Percentiles rank a stretch among this genome's conserved stretches.
These are phyloP conservation scores for Conringia planisiliqua DNA, from an alignment of 345 rosid genomes.

Conservation along the genomic window DNA sequence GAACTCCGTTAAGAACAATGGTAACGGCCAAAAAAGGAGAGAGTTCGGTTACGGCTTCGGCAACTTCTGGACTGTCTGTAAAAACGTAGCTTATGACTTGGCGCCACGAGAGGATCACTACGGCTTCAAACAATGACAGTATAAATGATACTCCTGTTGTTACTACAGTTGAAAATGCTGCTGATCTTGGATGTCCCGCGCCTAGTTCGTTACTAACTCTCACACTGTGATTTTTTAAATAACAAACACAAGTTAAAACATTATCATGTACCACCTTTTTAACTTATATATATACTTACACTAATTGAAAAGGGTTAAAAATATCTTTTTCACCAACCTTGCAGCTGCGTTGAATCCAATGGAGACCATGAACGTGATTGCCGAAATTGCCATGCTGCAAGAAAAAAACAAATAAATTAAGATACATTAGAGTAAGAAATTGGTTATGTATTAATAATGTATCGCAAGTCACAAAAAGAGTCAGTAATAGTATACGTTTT, in stretches of 20 bases:
- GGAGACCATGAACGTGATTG: constrained; percentile 60
- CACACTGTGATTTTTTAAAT: constrained; percentile 34
- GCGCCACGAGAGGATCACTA: constrained; percentile 39
- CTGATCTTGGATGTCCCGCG: constrained; percentile 56
- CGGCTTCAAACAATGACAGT: constrained; percentile 38
- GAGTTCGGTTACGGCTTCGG: constrained; percentile 58
- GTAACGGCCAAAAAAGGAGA: constrained; percentile 50
- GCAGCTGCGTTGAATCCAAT: constrained; percentile 80
- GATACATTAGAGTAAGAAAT: neutral
- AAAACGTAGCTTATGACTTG: constrained; percentile 48
- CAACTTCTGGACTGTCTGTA: constrained; percentile 46
- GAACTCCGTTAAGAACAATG: constrained; percentile 58
- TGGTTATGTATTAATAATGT: neutral
- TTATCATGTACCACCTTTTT: neutral
- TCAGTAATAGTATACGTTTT: neutral
- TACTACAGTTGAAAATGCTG: constrained; percentile 42
- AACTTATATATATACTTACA: no score
- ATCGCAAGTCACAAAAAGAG: neutral
- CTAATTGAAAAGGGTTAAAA: no score
- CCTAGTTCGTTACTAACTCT: constrained; percentile 68
- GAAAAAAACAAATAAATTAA: neutral
- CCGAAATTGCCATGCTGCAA: constrained; percentile 57
- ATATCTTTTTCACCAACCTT: constrained; percentile 57
- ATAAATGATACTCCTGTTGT: constrained; percentile 46
- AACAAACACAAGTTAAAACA: neutral